Base-by-base conservation (phyloP, 2,329 filamentous ascomycete species). In the Pseudogymnoascus sp. region DNA sequence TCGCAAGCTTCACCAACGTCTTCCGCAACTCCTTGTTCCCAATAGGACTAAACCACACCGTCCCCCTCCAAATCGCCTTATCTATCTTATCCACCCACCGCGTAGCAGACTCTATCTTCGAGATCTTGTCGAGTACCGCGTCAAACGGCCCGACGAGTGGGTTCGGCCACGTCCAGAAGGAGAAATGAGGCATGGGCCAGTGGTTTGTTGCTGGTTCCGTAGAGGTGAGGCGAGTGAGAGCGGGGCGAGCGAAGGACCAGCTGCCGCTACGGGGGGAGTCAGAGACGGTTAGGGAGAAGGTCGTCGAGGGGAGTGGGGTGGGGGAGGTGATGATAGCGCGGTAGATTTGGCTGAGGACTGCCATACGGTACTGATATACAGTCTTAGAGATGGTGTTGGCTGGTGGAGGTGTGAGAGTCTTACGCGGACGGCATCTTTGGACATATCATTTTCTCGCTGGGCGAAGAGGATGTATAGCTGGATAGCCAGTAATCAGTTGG, bases 171-270 rank as follows among this genome's bases (percentile, higher is more conserved):
- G 78, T 76, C 78, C 78, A 84, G 73, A 78, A 81, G 68, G 75
- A 76, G 75, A 81, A 86, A 73, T 81, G 83, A 63, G 81, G 81
- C 73, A 83, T 80, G 4, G 81, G 70, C 72, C 81, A 83, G 63
- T 74, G 74, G 37, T 77, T 76, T 10, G 63, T 65, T 19, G 63
- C 65, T 62, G 71, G 72, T 4, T 43, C 11, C 4, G 19, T 1
- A 11, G 41, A 23, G 21, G 41, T 14, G 6, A 11, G 8, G 12
- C 64, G 63, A 0, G 77, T 74, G 69, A 77, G 73, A 21, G 76
- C 76, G 7, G 77, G 74, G 1, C 78, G 77, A n/a, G 77, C 74
- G 72, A 82, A 81, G 11, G 77, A 77, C 70, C 78, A 78, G 2
- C 77, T 71, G 6, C 74, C 72, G n/a, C 75, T 68, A 38, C 73